Evolutionary conservation across 352 stramenopile species (phyloP).

Genomic region (Phytophthora tentaculata): DNA sequence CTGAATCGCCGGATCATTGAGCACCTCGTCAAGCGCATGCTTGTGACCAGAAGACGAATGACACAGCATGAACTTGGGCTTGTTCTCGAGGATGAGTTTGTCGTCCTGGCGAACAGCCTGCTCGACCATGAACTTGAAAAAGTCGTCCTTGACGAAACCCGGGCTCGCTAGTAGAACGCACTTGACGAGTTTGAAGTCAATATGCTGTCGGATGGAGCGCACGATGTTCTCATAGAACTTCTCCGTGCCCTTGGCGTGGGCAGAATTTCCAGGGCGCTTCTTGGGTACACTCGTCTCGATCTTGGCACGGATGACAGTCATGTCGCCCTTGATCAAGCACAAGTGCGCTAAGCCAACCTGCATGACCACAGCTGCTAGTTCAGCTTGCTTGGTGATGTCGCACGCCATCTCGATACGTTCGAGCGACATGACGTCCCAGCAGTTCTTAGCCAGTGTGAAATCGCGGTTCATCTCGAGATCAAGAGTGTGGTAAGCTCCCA

Average conservation of each 20-base stretch:
- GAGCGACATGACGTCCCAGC: conserved; percentile 98
- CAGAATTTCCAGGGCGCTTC: conserved; percentile 94
- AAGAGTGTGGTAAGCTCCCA: conserved; percentile 98
- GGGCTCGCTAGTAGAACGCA: conserved; percentile 95
- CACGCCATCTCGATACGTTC: conserved; percentile 96
- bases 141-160: conserved; percentile 98
- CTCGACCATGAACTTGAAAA: conserved; percentile 95
- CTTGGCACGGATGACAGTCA: conserved; percentile 95
- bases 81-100: conserved; percentile 96
- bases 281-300: conserved; percentile 98
- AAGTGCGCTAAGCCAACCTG: conserved; percentile 95
- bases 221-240: conserved; percentile 98
- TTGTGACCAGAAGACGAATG: conserved; percentile 97
- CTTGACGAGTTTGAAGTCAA: conserved; percentile 98
- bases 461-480: conserved; percentile 96
- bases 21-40: conserved; percentile 97
- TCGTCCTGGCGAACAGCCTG: conserved; percentile 94
- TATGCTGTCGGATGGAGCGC: conserved; percentile 94
- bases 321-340: conserved; percentile 97
- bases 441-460: conserved; percentile 96
- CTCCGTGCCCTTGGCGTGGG: conserved; percentile 93
- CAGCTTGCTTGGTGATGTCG: conserved; percentile 94
- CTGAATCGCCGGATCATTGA: conserved; percentile 93
- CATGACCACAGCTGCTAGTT: conserved; percentile 98
- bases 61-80: conserved; percentile 96